phyloP scores from a whole-genome alignment of 257 asterid species.

The Anisodus tanguticus region DNA sequence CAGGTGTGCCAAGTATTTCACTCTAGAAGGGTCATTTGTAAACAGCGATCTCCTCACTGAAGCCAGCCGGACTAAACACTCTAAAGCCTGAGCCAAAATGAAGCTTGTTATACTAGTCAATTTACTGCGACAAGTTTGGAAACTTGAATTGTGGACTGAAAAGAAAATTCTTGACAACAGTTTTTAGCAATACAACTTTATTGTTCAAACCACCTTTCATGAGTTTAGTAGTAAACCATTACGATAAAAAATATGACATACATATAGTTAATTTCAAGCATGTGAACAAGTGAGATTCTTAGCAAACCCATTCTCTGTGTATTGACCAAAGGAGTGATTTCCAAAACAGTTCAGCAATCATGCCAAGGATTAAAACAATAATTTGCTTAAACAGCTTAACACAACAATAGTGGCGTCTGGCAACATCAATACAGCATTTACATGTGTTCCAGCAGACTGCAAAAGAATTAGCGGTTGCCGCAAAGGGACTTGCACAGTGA shows the following conservation, averaged over 20 bases:
- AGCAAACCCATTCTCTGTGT: not conserved
- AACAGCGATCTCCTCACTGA: constrained; percentile 96
- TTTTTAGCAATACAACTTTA: constrained; percentile 5
- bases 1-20: constrained; percentile 86
- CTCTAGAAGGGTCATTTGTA: constrained; percentile 81
- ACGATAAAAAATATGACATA: not conserved
- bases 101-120: not conserved
- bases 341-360: not conserved
- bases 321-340: not conserved
- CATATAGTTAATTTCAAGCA: not conserved
- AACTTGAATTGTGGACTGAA: not conserved
- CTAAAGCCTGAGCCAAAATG: constrained; percentile 66
- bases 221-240: not conserved
- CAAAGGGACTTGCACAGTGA: not conserved
- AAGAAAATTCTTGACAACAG: constrained; percentile 18
- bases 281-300: constrained; percentile 2
- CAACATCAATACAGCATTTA: not conserved
- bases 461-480: not conserved
- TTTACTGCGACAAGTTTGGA: constrained; percentile 3
- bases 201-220: not conserved
- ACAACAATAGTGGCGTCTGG: not conserved
- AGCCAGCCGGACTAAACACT: constrained; percentile 92
- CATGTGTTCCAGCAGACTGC: not conserved
- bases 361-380: not conserved
- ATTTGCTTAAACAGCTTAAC: not conserved